Conservation (phyloP, 2,329 filamentous ascomycete species). For the Fusarium sp. region DNA sequence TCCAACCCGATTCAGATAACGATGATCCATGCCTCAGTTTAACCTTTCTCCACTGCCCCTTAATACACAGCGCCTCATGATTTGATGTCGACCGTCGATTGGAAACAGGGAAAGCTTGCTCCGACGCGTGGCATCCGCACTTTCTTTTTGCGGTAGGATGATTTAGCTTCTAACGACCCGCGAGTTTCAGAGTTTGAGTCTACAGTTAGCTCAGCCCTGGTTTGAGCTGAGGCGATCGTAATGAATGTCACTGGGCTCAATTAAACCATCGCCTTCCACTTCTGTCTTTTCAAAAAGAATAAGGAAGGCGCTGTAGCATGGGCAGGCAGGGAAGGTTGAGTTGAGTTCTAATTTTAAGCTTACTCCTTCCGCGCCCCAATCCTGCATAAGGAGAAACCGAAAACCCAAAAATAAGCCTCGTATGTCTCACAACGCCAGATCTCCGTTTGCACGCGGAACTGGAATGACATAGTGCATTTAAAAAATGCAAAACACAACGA, state of each 20-base stretch:
- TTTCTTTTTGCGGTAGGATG: constrained; percentile 4
- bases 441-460: not conserved
- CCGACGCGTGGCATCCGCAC: constrained; percentile 22
- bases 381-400: constrained; percentile 1
- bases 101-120: constrained; percentile 12
- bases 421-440: not conserved
- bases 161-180: constrained; percentile 15
- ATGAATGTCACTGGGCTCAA: not conserved
- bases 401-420: not conserved
- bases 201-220: not conserved
- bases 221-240: constrained; percentile 14
- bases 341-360: constrained; percentile 4
- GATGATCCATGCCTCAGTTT: constrained; percentile 14
- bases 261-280: not conserved
- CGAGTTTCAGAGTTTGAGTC: constrained; percentile 14
- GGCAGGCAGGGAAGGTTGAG: not conserved
- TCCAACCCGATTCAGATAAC: not conserved
- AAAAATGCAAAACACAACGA: not conserved
- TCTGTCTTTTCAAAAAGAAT: not conserved
- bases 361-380: not conserved
- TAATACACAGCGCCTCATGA: constrained; percentile 22
- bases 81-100: constrained; percentile 17
- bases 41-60: constrained; percentile 32
- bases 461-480: not conserved
- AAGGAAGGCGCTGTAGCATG: not conserved